Conservation (phyloP, 1,139 yeast genomes). For the Debaryomyces fabryi region DNA sequence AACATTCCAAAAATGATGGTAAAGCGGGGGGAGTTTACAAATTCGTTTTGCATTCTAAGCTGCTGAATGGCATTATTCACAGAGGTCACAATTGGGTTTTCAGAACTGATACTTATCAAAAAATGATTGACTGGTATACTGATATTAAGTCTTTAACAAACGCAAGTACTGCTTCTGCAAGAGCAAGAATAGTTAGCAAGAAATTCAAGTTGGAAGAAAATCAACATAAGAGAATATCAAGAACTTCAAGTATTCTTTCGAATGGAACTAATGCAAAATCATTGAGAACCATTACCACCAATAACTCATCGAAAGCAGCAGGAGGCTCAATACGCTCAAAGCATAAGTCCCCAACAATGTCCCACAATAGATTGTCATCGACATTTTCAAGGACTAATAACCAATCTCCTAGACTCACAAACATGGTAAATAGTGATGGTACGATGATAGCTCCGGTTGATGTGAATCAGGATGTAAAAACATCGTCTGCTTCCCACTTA, state of each 20-base stretch:
- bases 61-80: constrained; percentile 64
- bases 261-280: constrained; percentile 29
- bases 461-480: constrained; percentile 21
- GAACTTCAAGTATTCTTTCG: constrained; percentile 34
- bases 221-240: constrained; percentile 24
- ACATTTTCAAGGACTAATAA: constrained; percentile 38
- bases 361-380: constrained; percentile 36
- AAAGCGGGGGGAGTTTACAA: constrained; percentile 63
- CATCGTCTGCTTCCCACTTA: background rate
- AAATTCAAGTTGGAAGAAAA: constrained; percentile 19
- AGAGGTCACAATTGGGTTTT: constrained; percentile 93
- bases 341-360: constrained; percentile 30
- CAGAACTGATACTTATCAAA: constrained; percentile 75
- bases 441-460: constrained; percentile 50
- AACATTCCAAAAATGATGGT: constrained; percentile 76
- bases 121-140: constrained; percentile 83
- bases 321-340: constrained; percentile 16
- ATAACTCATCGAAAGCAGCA: constrained; percentile 13
- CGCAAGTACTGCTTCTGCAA: constrained; percentile 56
- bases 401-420: constrained; percentile 42
- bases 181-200: constrained; percentile 35
- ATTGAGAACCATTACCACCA: constrained; percentile 27
- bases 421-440: constrained; percentile 52
- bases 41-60: constrained; percentile 76
- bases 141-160: constrained; percentile 70